A percentile compares a stretch with the other conserved stretches of the same genome.
These are phyloP conservation scores for Emergomyces pasteurianus DNA, from an alignment of 2,329 filamentous ascomycete species.

Conservation along the genomic window DNA sequence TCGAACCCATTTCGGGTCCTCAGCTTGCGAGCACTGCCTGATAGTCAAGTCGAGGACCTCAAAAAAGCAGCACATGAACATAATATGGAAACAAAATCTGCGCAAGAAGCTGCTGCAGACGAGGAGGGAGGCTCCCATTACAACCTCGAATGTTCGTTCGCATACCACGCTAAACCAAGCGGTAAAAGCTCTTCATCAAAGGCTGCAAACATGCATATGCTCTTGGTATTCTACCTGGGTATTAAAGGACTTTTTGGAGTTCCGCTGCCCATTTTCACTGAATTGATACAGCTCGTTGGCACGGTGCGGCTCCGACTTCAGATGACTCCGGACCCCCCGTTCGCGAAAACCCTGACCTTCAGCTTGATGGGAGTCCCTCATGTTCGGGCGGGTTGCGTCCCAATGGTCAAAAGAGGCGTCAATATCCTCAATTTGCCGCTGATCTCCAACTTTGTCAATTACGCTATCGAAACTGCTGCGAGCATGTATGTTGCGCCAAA, in stretches of 20 bases:
- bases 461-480: slow-evolving; percentile 75
- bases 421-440: slow-evolving; percentile 86
- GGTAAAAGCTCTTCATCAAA: slow-evolving; percentile 61
- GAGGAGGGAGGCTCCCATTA: slow-evolving; percentile 89
- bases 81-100: slow-evolving; percentile 70
- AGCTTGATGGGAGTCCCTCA: slow-evolving; percentile 91
- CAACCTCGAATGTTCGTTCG: slow-evolving; percentile 81
- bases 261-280: slow-evolving; percentile 76
- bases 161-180: slow-evolving; percentile 76
- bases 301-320: slow-evolving; percentile 74
- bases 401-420: slow-evolving; percentile 80
- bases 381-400: slow-evolving; percentile 77
- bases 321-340: slow-evolving; percentile 81
- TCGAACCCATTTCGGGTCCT: slow-evolving; percentile 81
- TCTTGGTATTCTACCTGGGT: slow-evolving; percentile 86
- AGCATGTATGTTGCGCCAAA: slow-evolving; percentile 92
- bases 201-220: slow-evolving; percentile 94
- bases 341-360: slow-evolving; percentile 81
- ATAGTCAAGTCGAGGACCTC: slow-evolving; percentile 66
- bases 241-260: slow-evolving; percentile 81
- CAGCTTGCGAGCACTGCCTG: slow-evolving; percentile 73
- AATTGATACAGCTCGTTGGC: slow-evolving; percentile 80
- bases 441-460: slow-evolving; percentile 95
- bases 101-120: slow-evolving; percentile 74
- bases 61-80: slow-evolving; percentile 69